Evolutionary conservation across 2,329 filamentous ascomycete genomes (phyloP).

Genomic region (Penicillium brasilianum): DNA sequence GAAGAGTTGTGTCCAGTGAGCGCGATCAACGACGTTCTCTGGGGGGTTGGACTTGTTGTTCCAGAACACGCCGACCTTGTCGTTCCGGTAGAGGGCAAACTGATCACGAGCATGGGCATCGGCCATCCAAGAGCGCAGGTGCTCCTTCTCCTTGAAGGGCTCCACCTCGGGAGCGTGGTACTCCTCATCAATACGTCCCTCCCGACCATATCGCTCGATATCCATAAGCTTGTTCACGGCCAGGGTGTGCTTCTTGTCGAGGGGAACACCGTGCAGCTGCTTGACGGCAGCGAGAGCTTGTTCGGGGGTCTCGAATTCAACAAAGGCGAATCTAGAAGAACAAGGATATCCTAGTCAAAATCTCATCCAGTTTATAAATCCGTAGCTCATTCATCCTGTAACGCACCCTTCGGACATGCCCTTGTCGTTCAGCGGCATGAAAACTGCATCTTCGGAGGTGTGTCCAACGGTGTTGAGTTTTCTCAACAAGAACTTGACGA

Average conservation of each 20-base stretch:
- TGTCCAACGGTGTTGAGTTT: conserved; percentile 87
- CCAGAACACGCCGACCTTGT: conserved; percentile 95
- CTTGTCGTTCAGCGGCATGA: conserved; percentile 91
- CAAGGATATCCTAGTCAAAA: conserved; percentile 22
- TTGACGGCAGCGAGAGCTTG: conserved; percentile 90
- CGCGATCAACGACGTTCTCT: conserved; percentile 86
- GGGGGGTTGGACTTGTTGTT: conserved; percentile 94
- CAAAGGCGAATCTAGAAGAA: conserved; percentile 80
- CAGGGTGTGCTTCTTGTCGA: conserved; percentile 96
- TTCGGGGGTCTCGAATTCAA: conserved; percentile 89
- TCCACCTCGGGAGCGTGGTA: conserved; percentile 83
- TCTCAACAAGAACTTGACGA: conserved; percentile 93
- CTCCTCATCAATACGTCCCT: conserved; percentile 90
- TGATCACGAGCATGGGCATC: conserved; percentile 91
- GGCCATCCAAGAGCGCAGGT: conserved; percentile 89
- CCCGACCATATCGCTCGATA: conserved; percentile 92
- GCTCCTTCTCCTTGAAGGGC: conserved; percentile 88
- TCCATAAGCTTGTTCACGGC: conserved; percentile 98
- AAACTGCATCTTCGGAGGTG: conserved; percentile 83
- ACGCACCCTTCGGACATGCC: conserved; percentile 83
- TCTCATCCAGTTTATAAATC: conserved; percentile 6
- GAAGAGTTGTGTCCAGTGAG: conserved; percentile 97
- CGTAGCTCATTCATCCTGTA: conserved; percentile 21
- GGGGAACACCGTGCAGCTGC: conserved; percentile 79
- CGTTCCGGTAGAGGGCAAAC: conserved; percentile 90